Base-by-base conservation (phyloP, 2,329 filamentous ascomycete species). In the Neonectria sp. region DNA sequence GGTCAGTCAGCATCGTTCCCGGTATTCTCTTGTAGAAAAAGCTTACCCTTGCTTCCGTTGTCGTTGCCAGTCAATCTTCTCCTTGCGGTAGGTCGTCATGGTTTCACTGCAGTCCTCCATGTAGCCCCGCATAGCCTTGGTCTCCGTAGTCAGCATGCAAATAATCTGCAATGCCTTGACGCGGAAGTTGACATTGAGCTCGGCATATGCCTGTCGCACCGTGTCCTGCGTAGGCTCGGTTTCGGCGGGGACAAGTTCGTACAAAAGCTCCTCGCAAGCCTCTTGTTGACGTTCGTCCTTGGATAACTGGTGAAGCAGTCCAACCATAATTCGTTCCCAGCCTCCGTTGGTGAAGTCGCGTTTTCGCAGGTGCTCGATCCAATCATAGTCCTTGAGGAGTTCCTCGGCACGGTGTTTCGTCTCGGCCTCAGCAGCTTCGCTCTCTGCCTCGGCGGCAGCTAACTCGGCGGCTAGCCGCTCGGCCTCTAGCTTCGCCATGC, bases 71-170 rank as follows among this genome's bases (percentile, higher is more conserved):
- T 97, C 94, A 68, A 98, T 97, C 83, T 97, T 98, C 78, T 97
- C 93, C 81, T 99, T 99, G 56, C 96, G 91, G 77, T 97, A 94
- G 61, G 91, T 90, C 2, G 96, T 99, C 95, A 98, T 98, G 60
- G 94, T 93, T 77, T 95, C 93, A 71, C 93, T 94, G 82, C 95
- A 97, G 69, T 95, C 92, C 73, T 97, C 94, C 86, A 99, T 92
- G 78, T 97, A 97, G 17, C 90, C 91, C 60, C 95, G 91, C 72
- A 98, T 89, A 2, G 93, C 91, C 78, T 94, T 95, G 0, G 96
- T 98, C 76, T 95, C 92, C 63, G 95, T 87, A 2, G 93, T 95
- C 68, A 98, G 85, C 85, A 95, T 91, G 79, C 94, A 94, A 63
- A 98, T 89, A 40, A 97, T 92, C 78, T 98, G 93, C 52, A 99